phyloP scores from a whole-genome alignment of 495 filamentous ascomycete genomes.

The Aspergillus mulundensis region DNA sequence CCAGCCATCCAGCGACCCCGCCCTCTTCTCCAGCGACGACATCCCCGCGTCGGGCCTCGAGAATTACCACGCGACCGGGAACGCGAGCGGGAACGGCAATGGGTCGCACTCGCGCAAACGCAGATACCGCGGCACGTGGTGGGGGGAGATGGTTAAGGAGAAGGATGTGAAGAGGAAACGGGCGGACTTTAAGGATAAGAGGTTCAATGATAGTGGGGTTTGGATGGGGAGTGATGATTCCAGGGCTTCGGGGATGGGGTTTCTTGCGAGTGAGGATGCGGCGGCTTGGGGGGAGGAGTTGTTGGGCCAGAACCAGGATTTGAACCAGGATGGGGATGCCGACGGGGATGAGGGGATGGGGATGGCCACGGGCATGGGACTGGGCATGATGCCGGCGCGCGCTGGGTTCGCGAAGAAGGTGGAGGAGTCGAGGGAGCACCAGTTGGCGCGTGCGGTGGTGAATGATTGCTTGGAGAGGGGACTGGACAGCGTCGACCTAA shows the following conservation, averaged over 20 bases:
- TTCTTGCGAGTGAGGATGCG: constrained; percentile 35
- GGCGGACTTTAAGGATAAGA: constrained; percentile 51
- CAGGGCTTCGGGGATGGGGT: constrained; percentile 23
- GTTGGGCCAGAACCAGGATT: not conserved
- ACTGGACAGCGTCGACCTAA: constrained; percentile 59
- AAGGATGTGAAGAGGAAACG: constrained; percentile 48
- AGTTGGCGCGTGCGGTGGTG: constrained; percentile 40
- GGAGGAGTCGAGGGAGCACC: constrained; percentile 36
- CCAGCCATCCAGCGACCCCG: constrained; percentile 65
- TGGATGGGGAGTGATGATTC: constrained; percentile 69
- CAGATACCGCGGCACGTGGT: constrained; percentile 69
- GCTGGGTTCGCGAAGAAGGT: constrained; percentile 17
- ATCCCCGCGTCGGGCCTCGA: constrained; percentile 64
- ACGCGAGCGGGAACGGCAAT: not conserved
- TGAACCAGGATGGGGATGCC: not conserved
- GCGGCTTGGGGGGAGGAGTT: constrained; percentile 38
- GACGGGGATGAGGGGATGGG: constrained; percentile 1
- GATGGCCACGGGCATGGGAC: not conserved
- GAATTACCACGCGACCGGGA: constrained; percentile 53
- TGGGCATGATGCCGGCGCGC: not conserved
- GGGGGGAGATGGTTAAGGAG: constrained; percentile 49
- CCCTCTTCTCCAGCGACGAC: constrained; percentile 76
- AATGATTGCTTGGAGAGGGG: constrained; percentile 57
- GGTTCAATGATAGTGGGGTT: constrained; percentile 77
- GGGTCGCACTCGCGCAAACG: constrained; percentile 47